Base-by-base conservation (phyloP, 2,329 filamentous ascomycete genomes). In the Verticillium longisporum region DNA sequence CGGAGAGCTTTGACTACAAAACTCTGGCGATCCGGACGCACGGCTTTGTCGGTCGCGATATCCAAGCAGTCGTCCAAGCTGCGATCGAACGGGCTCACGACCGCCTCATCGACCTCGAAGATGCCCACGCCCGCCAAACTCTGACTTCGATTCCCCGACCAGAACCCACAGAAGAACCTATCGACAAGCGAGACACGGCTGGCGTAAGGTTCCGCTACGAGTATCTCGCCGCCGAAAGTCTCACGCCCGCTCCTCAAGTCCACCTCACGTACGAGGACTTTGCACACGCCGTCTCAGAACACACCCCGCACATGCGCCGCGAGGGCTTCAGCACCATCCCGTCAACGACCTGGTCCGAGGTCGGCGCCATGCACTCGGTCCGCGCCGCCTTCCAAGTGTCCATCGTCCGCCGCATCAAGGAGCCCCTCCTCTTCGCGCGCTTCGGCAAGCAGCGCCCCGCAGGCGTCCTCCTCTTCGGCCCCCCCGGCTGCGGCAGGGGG, bases 311-410 rank as follows among this genome's bases (percentile, higher is more conserved):
- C 84, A 91, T 71, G 86, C 92, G 32, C 73, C 88, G 92, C 57
- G 94, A 99, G 76, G 95, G 95, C 56, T 99, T 99, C 74, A 92
- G 92, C 13, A 95, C 92, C 0, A 92, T 98, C 55, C 95, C 95
- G 7, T 88, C 93, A 71, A 94, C 95, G 5, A 97, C 92, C 0
- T 99, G 95, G 92, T 81, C 87, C 55, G 90, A 98, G 69, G 92
- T 99, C 59, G 95, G 95, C 62, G 94, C 94, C 6, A 83, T 99
- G 14, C 78, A 85, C 55, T 80, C 81, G n/a, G 87, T 96, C 4
- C 90, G 94, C 41, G 84, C 91, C 61, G 88, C 95, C 71, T 87
- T 99, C 6, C 82, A 90, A 67, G 87, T 88, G 70, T 91, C 92
- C 55, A 96, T 99, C 68, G 91, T 98, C 54, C 88, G 92, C 21